Conservation (phyloP, 179 eudicot species). For the Silene coronaria region DNA sequence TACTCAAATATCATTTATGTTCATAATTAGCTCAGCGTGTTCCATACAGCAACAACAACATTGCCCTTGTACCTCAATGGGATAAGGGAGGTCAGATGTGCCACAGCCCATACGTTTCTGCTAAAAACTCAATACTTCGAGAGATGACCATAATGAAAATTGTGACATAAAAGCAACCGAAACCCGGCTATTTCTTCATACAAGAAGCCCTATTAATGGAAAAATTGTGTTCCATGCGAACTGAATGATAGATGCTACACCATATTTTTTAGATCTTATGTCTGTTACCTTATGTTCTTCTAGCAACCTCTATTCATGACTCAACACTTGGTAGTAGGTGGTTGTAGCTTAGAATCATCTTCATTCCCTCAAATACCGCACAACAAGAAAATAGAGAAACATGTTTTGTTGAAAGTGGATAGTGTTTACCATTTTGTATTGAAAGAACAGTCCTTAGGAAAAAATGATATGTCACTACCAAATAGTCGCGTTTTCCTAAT, state of each 20-base stretch:
- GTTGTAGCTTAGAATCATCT: neutral
- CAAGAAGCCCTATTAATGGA: neutral
- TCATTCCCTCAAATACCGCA: neutral
- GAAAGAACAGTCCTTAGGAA: neutral
- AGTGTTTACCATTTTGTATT: neutral
- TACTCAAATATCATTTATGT: neutral
- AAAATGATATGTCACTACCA: neutral
- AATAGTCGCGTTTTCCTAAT: neutral
- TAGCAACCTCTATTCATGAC: neutral
- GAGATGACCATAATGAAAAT: neutral
- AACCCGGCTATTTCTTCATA: too few species aligned
- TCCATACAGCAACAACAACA: neutral
- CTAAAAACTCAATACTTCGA: neutral
- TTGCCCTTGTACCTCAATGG: neutral
- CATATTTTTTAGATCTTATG: neutral
- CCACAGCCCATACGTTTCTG: neutral
- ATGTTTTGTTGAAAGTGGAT: neutral
- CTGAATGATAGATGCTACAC: neutral
- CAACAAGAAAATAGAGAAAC: neutral
- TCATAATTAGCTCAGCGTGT: slow-evolving; percentile 3
- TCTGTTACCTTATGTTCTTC: neutral
- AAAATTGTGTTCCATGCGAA: neutral
- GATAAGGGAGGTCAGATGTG: neutral
- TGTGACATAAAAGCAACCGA: neutral
- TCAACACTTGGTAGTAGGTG: neutral